A percentile compares a stretch with the other conserved stretches of the same genome.
These are phyloP conservation scores for Citrus trifoliata DNA, from an alignment of 345 rosid genomes.

Conservation along the genomic window DNA sequence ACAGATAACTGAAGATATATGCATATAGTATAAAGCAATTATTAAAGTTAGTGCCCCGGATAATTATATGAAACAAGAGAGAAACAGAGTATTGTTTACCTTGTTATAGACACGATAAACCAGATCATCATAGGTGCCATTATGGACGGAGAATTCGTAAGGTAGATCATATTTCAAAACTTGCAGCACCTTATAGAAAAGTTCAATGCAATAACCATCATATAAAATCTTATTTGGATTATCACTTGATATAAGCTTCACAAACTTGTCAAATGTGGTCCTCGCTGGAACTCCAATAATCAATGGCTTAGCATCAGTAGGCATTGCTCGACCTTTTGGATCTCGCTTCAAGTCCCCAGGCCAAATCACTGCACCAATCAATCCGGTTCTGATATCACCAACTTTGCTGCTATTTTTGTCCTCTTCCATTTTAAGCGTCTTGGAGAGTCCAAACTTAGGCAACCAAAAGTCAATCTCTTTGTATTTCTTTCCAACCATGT, in stretches of 20 bases:
- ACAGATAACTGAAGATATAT: no score
- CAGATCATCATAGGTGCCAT: slow-evolving; percentile 42
- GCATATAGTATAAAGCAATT: no score
- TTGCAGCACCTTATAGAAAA: slow-evolving; percentile 23
- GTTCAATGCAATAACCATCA: slow-evolving; percentile 51
- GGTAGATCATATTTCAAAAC: slow-evolving; percentile 21
- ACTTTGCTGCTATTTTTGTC: background rate
- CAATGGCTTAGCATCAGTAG: slow-evolving; percentile 25
- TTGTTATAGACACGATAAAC: slow-evolving; percentile 34
- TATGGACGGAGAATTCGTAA: slow-evolving; percentile 17
- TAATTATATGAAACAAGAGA: no score
- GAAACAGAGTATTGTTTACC: slow-evolving; percentile 24
- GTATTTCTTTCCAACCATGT: slow-evolving; percentile 39
- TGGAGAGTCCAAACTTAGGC: slow-evolving; percentile 32
- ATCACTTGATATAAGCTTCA: slow-evolving; percentile 20
- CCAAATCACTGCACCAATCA: slow-evolving; percentile 30
- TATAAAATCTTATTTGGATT: slow-evolving; percentile 6
- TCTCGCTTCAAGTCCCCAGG: slow-evolving; percentile 23
- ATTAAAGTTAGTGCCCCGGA: no score
- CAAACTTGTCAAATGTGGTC: slow-evolving; percentile 42
- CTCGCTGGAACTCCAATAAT: slow-evolving; percentile 41
- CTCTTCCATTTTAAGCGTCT: background rate
- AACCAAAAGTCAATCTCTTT: slow-evolving; percentile 41
- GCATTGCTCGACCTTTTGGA: slow-evolving; percentile 45
- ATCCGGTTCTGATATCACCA: background rate